Percentiles rank a stretch among this genome's conserved stretches.
These are phyloP conservation scores for Penicillium sp. DNA, from an alignment of 2,329 filamentous ascomycete species.

Conservation along the genomic window DNA sequence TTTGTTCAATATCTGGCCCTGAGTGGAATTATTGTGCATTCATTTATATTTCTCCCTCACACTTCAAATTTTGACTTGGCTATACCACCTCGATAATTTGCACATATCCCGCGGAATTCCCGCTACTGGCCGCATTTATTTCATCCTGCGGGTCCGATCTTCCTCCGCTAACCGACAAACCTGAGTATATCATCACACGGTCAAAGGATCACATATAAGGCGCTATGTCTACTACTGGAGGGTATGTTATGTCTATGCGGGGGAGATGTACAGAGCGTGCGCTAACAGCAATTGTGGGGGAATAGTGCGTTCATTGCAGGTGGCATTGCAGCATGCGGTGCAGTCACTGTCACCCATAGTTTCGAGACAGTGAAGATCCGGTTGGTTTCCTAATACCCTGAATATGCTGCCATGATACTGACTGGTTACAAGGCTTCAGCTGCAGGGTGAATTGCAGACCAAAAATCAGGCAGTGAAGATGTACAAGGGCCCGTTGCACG, in stretches of 20 bases:
- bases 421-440: constrained; percentile 68
- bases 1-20: not conserved
- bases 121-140: not conserved
- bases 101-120: not conserved
- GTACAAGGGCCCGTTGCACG: constrained; percentile 90
- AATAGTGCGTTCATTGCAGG: constrained; percentile 85
- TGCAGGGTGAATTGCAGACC: constrained; percentile 90
- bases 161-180: constrained; percentile 18
- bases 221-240: constrained; percentile 56
- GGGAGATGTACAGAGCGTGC: not conserved
- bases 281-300: constrained; percentile 12
- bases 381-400: constrained; percentile 49
- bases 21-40: not conserved
- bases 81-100: not conserved
- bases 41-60: not conserved
- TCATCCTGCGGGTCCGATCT: constrained; percentile 19
- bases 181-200: constrained; percentile 1
- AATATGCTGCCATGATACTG: not conserved
- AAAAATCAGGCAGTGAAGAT: constrained; percentile 81
- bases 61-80: not conserved
- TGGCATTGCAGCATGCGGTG: constrained; percentile 93
- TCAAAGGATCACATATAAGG: not conserved
- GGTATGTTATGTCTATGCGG: constrained; percentile 35
- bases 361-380: constrained; percentile 99
- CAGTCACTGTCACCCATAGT: constrained; percentile 94